These are phyloP conservation scores for Rosa multiflora DNA, from an alignment of 306 rosid genomes.

Conservation along the genomic window DNA sequence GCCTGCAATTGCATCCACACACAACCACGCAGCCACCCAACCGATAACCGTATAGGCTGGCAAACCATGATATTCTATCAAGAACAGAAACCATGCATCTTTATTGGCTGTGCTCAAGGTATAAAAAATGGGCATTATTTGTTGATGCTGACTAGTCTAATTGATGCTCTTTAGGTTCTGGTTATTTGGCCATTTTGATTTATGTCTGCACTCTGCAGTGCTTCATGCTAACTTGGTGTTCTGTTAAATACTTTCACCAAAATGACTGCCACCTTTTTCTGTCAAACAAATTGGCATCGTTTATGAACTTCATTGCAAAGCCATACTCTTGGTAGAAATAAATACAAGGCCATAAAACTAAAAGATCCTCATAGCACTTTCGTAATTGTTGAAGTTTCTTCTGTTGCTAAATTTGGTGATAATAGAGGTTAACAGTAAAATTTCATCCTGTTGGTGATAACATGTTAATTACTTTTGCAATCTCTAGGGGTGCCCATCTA, in stretches of 20 bases:
- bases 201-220: background rate
- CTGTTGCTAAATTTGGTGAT: background rate
- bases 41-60: background rate
- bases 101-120: background rate
- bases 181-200: conserved; percentile 3
- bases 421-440: background rate
- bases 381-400: background rate
- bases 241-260: background rate
- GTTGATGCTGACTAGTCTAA: background rate
- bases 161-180: conserved; percentile 1
- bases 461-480: conserved; percentile 24
- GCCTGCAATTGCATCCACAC: too few species aligned
- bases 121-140: background rate
- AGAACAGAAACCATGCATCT: background rate
- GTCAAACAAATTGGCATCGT: background rate
- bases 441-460: conserved; percentile 24
- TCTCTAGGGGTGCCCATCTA: conserved; percentile 91
- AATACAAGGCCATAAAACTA: background rate
- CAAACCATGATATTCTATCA: background rate
- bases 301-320: background rate
- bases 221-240: background rate
- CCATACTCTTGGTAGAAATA: background rate
- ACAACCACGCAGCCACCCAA: background rate
- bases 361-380: background rate
- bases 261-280: background rate